phyloP scores from a whole-genome alignment of 163 green algal species.

The Trebouxia gelatinosa region DNA sequence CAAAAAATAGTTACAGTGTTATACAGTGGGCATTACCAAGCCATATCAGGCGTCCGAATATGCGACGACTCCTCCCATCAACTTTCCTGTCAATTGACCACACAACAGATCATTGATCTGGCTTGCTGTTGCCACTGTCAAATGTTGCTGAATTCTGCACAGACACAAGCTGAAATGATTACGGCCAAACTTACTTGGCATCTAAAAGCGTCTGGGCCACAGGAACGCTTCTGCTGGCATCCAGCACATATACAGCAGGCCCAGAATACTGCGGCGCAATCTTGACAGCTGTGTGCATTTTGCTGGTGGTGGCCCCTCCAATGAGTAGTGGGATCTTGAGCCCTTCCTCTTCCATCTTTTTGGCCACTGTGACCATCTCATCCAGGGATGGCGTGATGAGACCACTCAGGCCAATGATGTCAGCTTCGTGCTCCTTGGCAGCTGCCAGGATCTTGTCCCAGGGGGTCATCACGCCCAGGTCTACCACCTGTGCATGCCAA shows the following conservation, averaged over 20 bases:
- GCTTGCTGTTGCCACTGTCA: too few species aligned
- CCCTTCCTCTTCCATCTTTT: slow-evolving; percentile 89
- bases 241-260: slow-evolving; percentile 92
- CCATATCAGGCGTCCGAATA: too few species aligned
- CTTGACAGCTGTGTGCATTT: slow-evolving; percentile 99
- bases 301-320: slow-evolving; percentile 94
- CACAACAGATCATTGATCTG: too few species aligned
- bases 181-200: slow-evolving; percentile 52
- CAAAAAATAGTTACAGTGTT: too few species aligned
- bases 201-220: slow-evolving; percentile 90
- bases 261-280: slow-evolving; percentile 89
- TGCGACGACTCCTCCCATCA: too few species aligned
- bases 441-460: slow-evolving; percentile 96
- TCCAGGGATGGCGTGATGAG: slow-evolving; percentile 98
- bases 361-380: slow-evolving; percentile 98
- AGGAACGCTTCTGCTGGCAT: slow-evolving; percentile 90
- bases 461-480: slow-evolving; percentile 95
- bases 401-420: slow-evolving; percentile 94
- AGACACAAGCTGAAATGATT: too few species aligned
- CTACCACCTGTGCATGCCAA: slow-evolving; percentile 83
- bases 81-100: too few species aligned
- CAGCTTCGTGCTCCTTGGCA: slow-evolving; percentile 84
- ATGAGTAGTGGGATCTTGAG: slow-evolving; percentile 92
- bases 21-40: too few species aligned
- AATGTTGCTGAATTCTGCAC: too few species aligned